Evolutionary conservation across 1,284 basidiomycete genomes (phyloP), one percentile per base, ranked within the genome.

Genomic region (Termitomyces sp.): DNA sequence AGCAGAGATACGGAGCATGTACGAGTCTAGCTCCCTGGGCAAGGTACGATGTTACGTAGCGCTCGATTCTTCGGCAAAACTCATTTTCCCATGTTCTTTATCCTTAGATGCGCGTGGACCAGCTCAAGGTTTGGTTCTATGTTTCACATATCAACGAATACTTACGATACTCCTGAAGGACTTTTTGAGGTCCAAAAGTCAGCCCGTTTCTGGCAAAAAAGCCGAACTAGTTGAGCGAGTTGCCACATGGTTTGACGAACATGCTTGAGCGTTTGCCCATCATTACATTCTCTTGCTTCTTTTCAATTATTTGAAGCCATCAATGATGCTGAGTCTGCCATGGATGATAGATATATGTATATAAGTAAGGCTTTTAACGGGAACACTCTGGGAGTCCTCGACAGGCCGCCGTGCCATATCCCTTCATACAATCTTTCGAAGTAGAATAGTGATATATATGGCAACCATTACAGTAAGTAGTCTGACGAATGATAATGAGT

Each of bases 91-190:
- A 48, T 55, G 30, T 57, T 39, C 45, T 33, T 42, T 34, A 30
- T 56, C 42, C n/a, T 58, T 62, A 93, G 90, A 73, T 90, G 57
- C 84, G 82, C 39, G 86, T 90, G 53, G 85, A 86, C 66, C 87
- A 92, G 61, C 72, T 94, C 50, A 90, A 86, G 77, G 88, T 88
- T 52, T 49, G 62, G 58, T 52, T 45, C n/a, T 31, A 1, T 17
- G 15, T 45, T 28, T 30, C 34, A 40, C 7, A 4, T 10, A 31
- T 36, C 28, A 24, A 13, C 38, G 45, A 42, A 45, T 30, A 15
- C 33, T 60, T 47, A 59, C 50, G 17, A 60, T 59, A 40, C 31
- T 51, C 55, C 55, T 24, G 43, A 62, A 90, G 86, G 82, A 83
- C 6, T 88, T 90, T 66, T 71, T 88, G 53, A 87, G 81, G 67